Conservation (phyloP, 306 rosid genomes). For the Styphnolobium japonicum region DNA sequence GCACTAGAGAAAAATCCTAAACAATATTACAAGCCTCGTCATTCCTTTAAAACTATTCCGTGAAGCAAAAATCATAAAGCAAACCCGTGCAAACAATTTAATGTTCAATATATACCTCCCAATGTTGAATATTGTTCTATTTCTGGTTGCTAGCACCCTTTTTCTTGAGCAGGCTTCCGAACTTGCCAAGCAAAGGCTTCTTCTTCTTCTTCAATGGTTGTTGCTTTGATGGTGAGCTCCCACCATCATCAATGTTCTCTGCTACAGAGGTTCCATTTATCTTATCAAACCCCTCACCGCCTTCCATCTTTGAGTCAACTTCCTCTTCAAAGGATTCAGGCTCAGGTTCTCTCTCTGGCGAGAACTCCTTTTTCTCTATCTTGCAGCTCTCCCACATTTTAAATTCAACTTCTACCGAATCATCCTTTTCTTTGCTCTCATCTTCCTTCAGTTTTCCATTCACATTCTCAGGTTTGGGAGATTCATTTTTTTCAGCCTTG, state of each 20-base stretch:
- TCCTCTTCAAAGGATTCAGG: slow-evolving; percentile 74
- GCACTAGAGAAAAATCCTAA: slow-evolving; percentile 24
- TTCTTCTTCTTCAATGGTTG: slow-evolving; percentile 83
- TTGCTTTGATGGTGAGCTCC: slow-evolving; percentile 57
- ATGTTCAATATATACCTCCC: slow-evolving; percentile 46
- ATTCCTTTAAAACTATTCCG: slow-evolving; percentile 48
- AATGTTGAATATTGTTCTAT: slow-evolving; percentile 40
- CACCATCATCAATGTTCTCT: slow-evolving; percentile 50
- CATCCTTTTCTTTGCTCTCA: slow-evolving; percentile 55
- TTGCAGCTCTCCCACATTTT: slow-evolving; percentile 97
- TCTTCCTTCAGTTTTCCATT: slow-evolving; percentile 57
- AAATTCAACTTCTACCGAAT: slow-evolving; percentile 55
- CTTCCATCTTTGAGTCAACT: slow-evolving; percentile 60
- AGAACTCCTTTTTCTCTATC: slow-evolving; percentile 95
- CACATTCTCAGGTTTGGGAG: slow-evolving; percentile 30
- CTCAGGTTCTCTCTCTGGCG: slow-evolving; percentile 78
- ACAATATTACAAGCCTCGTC: slow-evolving; percentile 57
- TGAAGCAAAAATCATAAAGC: slow-evolving; percentile 47
- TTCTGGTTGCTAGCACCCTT: slow-evolving; percentile 66
- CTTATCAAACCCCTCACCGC: slow-evolving; percentile 60
- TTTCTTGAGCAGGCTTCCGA: slow-evolving; percentile 93
- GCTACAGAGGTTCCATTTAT: slow-evolving; percentile 54
- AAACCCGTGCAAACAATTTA: slow-evolving; percentile 52
- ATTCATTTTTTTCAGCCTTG: slow-evolving; percentile 40
- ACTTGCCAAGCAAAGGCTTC: slow-evolving; percentile 85